Evolutionary conservation across 169 alveolate genomes (phyloP).

Genomic region (Cryptosporidium viatorum): DNA sequence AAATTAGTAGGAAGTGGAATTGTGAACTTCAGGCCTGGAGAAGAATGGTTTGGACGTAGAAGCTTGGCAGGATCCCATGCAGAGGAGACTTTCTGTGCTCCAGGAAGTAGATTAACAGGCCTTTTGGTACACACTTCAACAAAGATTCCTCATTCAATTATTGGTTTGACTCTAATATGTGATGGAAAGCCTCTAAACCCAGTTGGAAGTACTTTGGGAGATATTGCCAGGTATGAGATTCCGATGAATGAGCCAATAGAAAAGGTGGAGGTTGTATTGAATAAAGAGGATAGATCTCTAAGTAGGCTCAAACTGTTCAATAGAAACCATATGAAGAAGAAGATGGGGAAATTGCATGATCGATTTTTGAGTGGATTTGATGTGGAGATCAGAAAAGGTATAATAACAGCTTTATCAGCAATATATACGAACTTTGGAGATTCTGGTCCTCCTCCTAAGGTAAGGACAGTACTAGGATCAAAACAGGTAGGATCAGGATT

Average conservation of each 20-base stretch:
- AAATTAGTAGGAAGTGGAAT: slow-evolving; percentile 19
- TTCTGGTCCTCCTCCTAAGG: slow-evolving; percentile 73
- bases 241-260: slow-evolving; percentile 72
- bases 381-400: slow-evolving; percentile 48
- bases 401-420: slow-evolving; percentile 58
- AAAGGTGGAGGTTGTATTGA: slow-evolving; percentile 57
- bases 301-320: slow-evolving; percentile 33
- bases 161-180: slow-evolving; percentile 71
- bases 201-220: slow-evolving; percentile 75
- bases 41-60: slow-evolving; percentile 70
- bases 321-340: slow-evolving; percentile 55
- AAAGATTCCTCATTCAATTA: slow-evolving; percentile 20
- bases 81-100: slow-evolving; percentile 65
- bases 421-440: slow-evolving; percentile 68
- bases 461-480: slow-evolving; percentile 42
- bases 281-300: slow-evolving; percentile 56
- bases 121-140: slow-evolving; percentile 42
- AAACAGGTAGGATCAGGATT: slow-evolving; percentile 38
- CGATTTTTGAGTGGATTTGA: slow-evolving; percentile 58
- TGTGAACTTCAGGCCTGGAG: slow-evolving; percentile 65
- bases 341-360: slow-evolving; percentile 65
- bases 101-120: slow-evolving; percentile 57
- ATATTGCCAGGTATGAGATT: slow-evolving; percentile 56
- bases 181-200: slow-evolving; percentile 61
- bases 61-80: slow-evolving; percentile 33